Conservation (phyloP, 192 early-diverging fungal genomes). For the Anaeromyces robustus region DNA sequence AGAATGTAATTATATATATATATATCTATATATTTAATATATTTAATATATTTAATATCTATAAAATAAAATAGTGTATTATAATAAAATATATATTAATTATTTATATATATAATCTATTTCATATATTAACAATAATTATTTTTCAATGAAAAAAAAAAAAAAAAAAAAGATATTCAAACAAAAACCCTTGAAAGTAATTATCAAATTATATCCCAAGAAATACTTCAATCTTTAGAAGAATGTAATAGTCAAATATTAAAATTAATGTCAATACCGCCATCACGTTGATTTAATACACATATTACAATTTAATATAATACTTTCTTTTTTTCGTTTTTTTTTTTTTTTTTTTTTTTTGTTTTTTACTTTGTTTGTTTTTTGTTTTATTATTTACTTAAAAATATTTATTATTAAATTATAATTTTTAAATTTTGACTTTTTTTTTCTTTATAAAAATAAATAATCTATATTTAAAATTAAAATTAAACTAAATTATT, state of each 20-base stretch:
- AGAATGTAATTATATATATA: constrained; percentile 27
- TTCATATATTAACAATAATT: neutral
- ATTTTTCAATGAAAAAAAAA: neutral
- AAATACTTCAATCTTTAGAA: constrained; percentile 23
- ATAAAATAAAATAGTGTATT: no score
- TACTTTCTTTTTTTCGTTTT: no score
- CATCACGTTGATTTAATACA: neutral
- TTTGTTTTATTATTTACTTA: no score
- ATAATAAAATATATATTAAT: no score
- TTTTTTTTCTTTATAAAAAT: no score
- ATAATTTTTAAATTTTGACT: no score
- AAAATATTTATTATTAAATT: no score
- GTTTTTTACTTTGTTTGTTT: no score
- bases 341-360: no score
- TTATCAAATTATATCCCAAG: constrained; percentile 22
- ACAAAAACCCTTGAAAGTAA: constrained; percentile 36
- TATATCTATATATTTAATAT: neutral
- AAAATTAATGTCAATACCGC: neutral
- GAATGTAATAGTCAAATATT: constrained; percentile 10
- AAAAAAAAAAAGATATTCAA: constrained; percentile 23
- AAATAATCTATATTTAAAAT: no score
- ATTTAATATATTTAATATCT: neutral
- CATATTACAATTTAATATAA: no score
- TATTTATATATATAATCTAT: constrained; percentile 9
- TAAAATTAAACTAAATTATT: no score